Base-by-base conservation (phyloP, 441 rosid genomes). In the Raphanus hybrid region DNA sequence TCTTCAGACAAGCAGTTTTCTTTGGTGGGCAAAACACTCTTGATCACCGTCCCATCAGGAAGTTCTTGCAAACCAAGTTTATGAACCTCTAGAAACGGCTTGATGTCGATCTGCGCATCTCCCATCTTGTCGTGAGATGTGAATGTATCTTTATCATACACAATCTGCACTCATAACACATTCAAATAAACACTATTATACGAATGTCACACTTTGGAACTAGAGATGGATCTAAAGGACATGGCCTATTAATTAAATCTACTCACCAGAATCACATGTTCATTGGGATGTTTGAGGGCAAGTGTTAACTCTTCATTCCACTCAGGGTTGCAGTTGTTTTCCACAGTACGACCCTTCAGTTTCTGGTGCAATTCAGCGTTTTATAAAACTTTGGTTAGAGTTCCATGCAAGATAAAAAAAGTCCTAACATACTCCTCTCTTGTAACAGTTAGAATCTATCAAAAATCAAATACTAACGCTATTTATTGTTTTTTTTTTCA, bases 221-320 rank as follows among this genome's bases (percentile, higher is more conserved):
- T 37, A 41, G 11, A 41, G 69, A 41, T 65, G 16, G 35, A 20
- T 18, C 34, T 39, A 39, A 41, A 10, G 1, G 32, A 15, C 8
- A 32, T 2, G 8, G 14, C 7, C 4, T 12, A 27, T 34, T 3
- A 5, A 45, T 23, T 23, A 23, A 23, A 45, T 45, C 54, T 20
- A 23, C 86, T 82, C 75, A 89, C 93, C 59, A 89, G 73, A 60
- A 32, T 69, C 74, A 89, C 66, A 5, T 85, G 80, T 34, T 72
- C 67, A 29, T 76, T n/a, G 8, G 80, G 81, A 43, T 84, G 67
- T 39, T 54, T 64, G 35, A 87, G 72, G 0, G 83, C 70, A 64
- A 89, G 89, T 26, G 87, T 85, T 27, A 89, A 39, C 10, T 86
- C 90, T 9, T 87, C 89, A 45, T 87, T 87, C 93, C 93, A 89